Conservation (phyloP, 257 asterid genomes). For the Salvia rosmarinus region DNA sequence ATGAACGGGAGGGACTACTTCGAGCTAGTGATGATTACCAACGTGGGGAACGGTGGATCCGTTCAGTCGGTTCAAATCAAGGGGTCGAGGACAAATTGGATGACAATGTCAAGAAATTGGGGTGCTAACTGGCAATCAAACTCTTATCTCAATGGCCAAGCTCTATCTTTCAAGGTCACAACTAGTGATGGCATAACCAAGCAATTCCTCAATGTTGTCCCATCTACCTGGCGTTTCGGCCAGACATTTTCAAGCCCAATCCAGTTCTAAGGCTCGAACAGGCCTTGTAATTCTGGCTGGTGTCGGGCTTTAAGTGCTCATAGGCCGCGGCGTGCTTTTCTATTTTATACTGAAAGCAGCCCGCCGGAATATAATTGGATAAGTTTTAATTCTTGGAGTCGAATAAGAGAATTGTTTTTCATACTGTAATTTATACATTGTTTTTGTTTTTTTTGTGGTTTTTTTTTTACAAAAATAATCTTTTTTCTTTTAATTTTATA, state of each 20-base stretch:
- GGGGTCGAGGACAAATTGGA: conserved; percentile 73
- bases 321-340: conserved; percentile 80
- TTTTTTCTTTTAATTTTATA: not conserved
- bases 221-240: conserved; percentile 82
- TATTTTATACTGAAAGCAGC: conserved; percentile 67
- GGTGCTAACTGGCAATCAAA: conserved; percentile 96
- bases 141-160: conserved; percentile 66
- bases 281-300: conserved; percentile 37
- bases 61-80: conserved; percentile 64
- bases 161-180: conserved; percentile 75
- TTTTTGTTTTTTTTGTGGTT: not conserved
- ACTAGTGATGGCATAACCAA: conserved; percentile 70
- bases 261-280: conserved; percentile 51
- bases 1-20: conserved; percentile 75
- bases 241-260: conserved; percentile 55
- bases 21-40: conserved; percentile 68
- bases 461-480: not conserved
- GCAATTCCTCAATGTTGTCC: conserved; percentile 51
- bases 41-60: conserved; percentile 85
- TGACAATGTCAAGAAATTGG: conserved; percentile 87
- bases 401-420: not conserved
- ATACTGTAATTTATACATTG: conserved; percentile 20
- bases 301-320: conserved; percentile 24
- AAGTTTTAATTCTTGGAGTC: not conserved
- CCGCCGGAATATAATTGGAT: conserved; percentile 50